A percentile compares a stretch with the other conserved stretches of the same genome.
Evolutionary conservation across 331 rosid species (phyloP).

Genomic region (Spiraea crenata): DNA sequence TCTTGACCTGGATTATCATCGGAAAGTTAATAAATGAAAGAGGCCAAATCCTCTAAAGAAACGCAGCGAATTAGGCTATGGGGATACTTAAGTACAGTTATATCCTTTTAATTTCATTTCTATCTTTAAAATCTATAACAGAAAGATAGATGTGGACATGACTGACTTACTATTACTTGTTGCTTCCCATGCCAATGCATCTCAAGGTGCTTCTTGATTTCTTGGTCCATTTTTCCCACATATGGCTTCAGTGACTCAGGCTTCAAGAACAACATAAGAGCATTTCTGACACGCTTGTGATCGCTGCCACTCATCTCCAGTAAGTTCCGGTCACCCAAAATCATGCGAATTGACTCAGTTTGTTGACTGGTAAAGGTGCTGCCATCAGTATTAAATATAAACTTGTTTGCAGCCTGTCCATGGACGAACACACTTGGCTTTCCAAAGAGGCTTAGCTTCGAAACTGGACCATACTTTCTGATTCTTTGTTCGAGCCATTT

Average conservation of each 20-base stretch:
- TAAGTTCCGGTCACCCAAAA: conserved; percentile 53
- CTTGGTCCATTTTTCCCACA: conserved; percentile 63
- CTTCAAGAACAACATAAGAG: conserved; percentile 60
- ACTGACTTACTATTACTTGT: conserved; percentile 29
- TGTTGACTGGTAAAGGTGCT: conserved; percentile 40
- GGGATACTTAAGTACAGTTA: too few species aligned
- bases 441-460: conserved; percentile 71
- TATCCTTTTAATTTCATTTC: conserved; percentile 40
- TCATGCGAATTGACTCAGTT: conserved; percentile 34
- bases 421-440: conserved; percentile 64
- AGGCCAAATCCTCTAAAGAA: too few species aligned
- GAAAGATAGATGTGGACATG: not conserved
- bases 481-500: conserved; percentile 52
- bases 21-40: too few species aligned
- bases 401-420: conserved; percentile 72
- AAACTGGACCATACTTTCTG: conserved; percentile 59
- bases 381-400: conserved; percentile 40
- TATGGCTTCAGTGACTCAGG: conserved; percentile 67
- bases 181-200: conserved; percentile 56
- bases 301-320: conserved; percentile 50
- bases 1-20: too few species aligned
- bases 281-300: conserved; percentile 68
- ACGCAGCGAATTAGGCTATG: too few species aligned
- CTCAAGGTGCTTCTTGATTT: conserved; percentile 54
- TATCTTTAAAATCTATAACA: conserved; percentile 48